These are phyloP conservation scores for Musa schizocarpa DNA, from an alignment of 176 grass and related monocot species.

Conservation along the genomic window DNA sequence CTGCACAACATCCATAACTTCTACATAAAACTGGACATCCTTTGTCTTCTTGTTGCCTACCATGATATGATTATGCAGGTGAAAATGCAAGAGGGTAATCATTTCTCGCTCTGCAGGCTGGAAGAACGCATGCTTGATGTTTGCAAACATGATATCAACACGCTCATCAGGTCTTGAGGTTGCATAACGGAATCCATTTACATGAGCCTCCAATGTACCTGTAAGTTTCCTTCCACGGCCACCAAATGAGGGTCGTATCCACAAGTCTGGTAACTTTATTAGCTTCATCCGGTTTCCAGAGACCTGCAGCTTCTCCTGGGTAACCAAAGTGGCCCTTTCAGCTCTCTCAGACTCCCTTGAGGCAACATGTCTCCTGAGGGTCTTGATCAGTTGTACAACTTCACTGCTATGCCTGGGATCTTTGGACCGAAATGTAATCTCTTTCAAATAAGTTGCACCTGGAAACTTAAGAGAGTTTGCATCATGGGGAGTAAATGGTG, in stretches of 20 bases:
- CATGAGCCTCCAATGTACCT: slow-evolving; percentile 68
- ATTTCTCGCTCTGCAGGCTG: slow-evolving; percentile 79
- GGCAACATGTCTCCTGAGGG: slow-evolving; percentile 67
- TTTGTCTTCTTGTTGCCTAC: slow-evolving; percentile 90
- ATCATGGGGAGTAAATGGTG: slow-evolving; percentile 63
- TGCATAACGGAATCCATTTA: slow-evolving; percentile 83
- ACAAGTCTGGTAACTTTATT: slow-evolving; percentile 62
- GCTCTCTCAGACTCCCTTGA: slow-evolving; percentile 82
- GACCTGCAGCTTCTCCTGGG: slow-evolving; percentile 76
- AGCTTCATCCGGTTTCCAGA: slow-evolving; percentile 58
- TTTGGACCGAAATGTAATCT: slow-evolving; percentile 78
- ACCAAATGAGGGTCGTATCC: slow-evolving; percentile 80
- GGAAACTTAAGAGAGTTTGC: slow-evolving; percentile 55
- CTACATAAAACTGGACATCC: slow-evolving; percentile 89
- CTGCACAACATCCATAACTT: slow-evolving; percentile 58
- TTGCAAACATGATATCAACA: slow-evolving; percentile 80
- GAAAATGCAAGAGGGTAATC: slow-evolving; percentile 83
- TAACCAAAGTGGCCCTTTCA: slow-evolving; percentile 88
- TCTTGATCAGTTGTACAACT: slow-evolving; percentile 84
- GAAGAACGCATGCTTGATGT: slow-evolving; percentile 87
- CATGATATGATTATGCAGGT: slow-evolving; percentile 82
- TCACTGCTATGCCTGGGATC: slow-evolving; percentile 76
- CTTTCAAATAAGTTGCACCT: slow-evolving; percentile 63
- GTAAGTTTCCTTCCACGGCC: slow-evolving; percentile 68
- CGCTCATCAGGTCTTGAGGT: slow-evolving; percentile 62